A percentile compares a stretch with the other conserved stretches of the same genome.
Evolutionary conservation across 2,329 filamentous ascomycete genomes (phyloP).

Genomic region (Acephala macrosclerotiorum): DNA sequence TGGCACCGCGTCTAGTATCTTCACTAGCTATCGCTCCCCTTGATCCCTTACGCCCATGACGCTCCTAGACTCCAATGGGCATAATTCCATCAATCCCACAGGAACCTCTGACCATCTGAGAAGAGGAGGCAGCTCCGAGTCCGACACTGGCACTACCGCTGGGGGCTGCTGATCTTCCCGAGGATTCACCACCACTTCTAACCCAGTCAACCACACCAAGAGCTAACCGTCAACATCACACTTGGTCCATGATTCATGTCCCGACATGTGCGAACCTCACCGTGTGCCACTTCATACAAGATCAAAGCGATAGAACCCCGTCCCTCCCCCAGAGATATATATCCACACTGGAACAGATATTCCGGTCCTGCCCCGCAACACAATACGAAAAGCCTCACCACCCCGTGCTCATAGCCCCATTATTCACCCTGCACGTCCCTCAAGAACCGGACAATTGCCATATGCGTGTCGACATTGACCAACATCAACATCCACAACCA

Average conservation of each 20-base stretch:
- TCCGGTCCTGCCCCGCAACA: not conserved
- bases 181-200: conserved; percentile 13
- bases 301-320: conserved; percentile 5
- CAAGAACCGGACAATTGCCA: not conserved
- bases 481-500: conserved; percentile 7
- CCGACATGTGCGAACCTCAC: conserved; percentile 15
- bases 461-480: not conserved
- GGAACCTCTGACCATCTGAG: no score
- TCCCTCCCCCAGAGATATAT: conserved; percentile 10
- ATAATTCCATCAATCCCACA: not conserved
- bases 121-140: no score
- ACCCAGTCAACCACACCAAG: not conserved
- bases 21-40: no score
- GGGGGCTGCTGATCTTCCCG: conserved; percentile 15
- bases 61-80: no score
- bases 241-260: conserved; percentile 13
- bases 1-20: no score
- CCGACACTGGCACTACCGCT: no score
- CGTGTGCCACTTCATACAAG: conserved; percentile 10
- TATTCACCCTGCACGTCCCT: conserved; percentile 5
- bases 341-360: not conserved
- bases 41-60: no score
- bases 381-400: conserved; percentile 1
- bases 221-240: not conserved
- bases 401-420: not conserved